Conservation (phyloP, 352 stramenopile species). For the Globisporangium paddicum region DNA sequence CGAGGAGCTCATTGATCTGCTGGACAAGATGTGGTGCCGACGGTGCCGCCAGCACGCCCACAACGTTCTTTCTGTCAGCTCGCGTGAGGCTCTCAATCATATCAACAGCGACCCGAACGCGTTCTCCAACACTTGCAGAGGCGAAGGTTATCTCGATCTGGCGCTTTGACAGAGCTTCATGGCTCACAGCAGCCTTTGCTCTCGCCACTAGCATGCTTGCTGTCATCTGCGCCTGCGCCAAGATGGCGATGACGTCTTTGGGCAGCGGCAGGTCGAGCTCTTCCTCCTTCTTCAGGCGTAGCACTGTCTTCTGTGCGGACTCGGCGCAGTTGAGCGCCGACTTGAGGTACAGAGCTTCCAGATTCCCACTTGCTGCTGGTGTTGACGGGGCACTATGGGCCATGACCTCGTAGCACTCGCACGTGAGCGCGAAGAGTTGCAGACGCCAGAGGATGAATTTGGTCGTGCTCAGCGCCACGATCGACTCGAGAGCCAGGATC, state of each 20-base stretch:
- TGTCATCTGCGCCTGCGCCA: constrained; percentile 40
- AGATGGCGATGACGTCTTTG: constrained; percentile 21
- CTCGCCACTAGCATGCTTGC: constrained; percentile 27
- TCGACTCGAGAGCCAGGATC: constrained; percentile 47
- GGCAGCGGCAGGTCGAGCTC: constrained; percentile 67
- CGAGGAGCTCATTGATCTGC: constrained; percentile 24
- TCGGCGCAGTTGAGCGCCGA: constrained; percentile 41
- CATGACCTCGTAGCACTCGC: constrained; percentile 53
- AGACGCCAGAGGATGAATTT: constrained; percentile 66
- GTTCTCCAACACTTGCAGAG: constrained; percentile 12
- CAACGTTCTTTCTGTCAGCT: background rate
- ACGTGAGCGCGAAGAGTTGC: constrained; percentile 48
- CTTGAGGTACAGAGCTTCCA: constrained; percentile 20
- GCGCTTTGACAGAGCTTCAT: constrained; percentile 21
- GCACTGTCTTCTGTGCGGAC: constrained; percentile 30
- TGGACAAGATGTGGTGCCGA: background rate
- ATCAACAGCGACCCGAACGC: constrained; percentile 39
- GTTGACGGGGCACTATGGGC: constrained; percentile 6
- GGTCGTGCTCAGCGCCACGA: constrained; percentile 48
- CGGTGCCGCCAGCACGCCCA: constrained; percentile 5
- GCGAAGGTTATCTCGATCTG: constrained; percentile 26
- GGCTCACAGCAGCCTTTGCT: constrained; percentile 16
- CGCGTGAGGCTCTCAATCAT: constrained; percentile 20
- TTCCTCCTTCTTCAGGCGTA: constrained; percentile 63
- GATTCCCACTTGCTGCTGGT: constrained; percentile 5